Percentiles rank a stretch among this genome's conserved stretches.
phyloP scores from a whole-genome alignment of 495 filamentous ascomycete species.

The Aspergillus cavernicola region DNA sequence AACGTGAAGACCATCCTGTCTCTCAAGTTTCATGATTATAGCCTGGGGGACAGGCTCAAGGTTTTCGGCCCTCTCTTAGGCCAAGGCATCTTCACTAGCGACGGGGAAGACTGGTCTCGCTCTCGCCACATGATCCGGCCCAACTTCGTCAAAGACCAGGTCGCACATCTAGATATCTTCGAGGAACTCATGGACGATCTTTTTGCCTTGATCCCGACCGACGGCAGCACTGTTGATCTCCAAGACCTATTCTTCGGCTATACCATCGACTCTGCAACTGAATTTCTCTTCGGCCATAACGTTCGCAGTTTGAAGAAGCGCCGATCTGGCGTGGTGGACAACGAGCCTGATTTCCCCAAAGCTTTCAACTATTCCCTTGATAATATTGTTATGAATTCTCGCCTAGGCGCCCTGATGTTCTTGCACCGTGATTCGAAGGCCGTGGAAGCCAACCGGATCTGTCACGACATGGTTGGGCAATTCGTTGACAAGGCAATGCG shows the following conservation, averaged over 20 bases:
- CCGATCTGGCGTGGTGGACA: neutral
- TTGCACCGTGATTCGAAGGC: slow-evolving; percentile 12
- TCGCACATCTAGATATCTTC: slow-evolving; percentile 37
- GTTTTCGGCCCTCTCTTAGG: slow-evolving; percentile 44
- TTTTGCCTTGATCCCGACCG: slow-evolving; percentile 30
- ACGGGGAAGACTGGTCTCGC: slow-evolving; percentile 57
- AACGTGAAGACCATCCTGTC: slow-evolving; percentile 57
- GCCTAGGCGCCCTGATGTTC: slow-evolving; percentile 7
- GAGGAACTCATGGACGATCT: slow-evolving; percentile 50
- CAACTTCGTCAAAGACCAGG: slow-evolving; percentile 33
- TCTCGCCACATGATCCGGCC: slow-evolving; percentile 47
- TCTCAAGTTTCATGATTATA: slow-evolving; percentile 64
- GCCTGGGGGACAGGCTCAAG: slow-evolving; percentile 30
- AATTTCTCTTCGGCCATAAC: slow-evolving; percentile 54
- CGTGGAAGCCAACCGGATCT: slow-evolving; percentile 5
- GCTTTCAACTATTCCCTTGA: slow-evolving; percentile 48
- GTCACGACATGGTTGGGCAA: slow-evolving; percentile 13
- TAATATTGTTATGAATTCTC: slow-evolving; percentile 2
- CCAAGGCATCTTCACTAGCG: slow-evolving; percentile 58
- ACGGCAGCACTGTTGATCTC: slow-evolving; percentile 47
- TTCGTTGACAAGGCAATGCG: slow-evolving; percentile 13
- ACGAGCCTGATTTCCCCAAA: slow-evolving; percentile 19
- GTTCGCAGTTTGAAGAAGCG: slow-evolving; percentile 17
- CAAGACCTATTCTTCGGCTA: slow-evolving; percentile 49
- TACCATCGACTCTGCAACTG: slow-evolving; percentile 58